Evolutionary conservation across 192 early-diverging fungal genomes (phyloP).

Genomic region (Entomortierella chlamydospora): DNA sequence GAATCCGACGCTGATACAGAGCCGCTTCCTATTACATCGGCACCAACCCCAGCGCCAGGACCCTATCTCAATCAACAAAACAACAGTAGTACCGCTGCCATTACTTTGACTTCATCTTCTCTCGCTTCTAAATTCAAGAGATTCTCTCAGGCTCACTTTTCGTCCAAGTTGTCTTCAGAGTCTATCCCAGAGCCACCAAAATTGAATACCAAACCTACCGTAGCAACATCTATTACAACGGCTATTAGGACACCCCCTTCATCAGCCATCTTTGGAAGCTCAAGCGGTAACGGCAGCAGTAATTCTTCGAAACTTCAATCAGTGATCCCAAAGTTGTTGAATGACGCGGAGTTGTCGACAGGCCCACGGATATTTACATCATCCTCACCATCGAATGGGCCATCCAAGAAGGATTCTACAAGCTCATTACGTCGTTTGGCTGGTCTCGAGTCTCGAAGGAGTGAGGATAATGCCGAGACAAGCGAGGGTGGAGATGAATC

Average conservation of each 20-base stretch:
- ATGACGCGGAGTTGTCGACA: conserved; percentile 15
- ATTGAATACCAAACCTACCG: conserved; percentile 42
- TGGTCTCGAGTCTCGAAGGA: conserved; percentile 22
- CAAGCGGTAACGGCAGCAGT: neutral
- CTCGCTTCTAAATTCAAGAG: conserved; percentile 50
- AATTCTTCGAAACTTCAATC: conserved; percentile 12
- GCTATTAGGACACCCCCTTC: conserved; percentile 41
- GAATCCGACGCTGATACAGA: conserved; percentile 43
- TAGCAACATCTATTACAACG: conserved; percentile 40
- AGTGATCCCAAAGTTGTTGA: conserved; percentile 32
- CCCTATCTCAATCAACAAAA: conserved; percentile 25
- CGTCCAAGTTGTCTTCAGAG: conserved; percentile 16
- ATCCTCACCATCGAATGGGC: conserved; percentile 30
- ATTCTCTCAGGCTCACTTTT: conserved; percentile 49
- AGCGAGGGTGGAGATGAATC: conserved; percentile 11
- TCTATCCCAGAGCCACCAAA: conserved; percentile 19
- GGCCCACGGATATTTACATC: conserved; percentile 6
- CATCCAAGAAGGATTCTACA: conserved; percentile 30
- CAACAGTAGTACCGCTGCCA: conserved; percentile 21
- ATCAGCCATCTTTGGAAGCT: conserved; percentile 10
- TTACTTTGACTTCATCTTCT: conserved; percentile 9
- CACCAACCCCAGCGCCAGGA: conserved; percentile 5
- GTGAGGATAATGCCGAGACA: conserved; percentile 12
- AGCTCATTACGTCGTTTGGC: conserved; percentile 34
- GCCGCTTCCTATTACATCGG: neutral